A percentile compares a stretch with the other conserved stretches of the same genome.
Conservation (phyloP, 148 eudicot species). For the Bassia scoparia region DNA sequence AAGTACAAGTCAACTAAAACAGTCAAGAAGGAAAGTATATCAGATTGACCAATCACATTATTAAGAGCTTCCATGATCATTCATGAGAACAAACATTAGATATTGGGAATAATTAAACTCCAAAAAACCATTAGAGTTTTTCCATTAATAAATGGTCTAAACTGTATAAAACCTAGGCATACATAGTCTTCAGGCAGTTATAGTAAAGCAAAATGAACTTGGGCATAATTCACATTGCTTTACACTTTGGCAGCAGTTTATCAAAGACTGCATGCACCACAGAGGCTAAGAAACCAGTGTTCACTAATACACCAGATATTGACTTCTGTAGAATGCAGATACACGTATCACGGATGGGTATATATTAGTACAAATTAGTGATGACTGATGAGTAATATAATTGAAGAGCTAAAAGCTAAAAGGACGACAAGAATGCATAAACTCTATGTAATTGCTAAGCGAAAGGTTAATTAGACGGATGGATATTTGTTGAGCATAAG, state of each 20-base stretch:
- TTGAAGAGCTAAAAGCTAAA: too few relatives aligned
- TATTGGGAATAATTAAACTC: not conserved
- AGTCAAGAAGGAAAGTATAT: not conserved
- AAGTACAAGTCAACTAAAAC: slow-evolving; percentile 2
- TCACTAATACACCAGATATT: too few relatives aligned
- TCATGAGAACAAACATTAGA: not conserved
- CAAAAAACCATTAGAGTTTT: not conserved
- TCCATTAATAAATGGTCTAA: not conserved
- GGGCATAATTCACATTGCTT: not conserved
- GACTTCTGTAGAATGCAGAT: too few relatives aligned
- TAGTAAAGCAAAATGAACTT: not conserved
- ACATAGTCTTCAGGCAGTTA: not conserved
- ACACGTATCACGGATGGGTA: too few relatives aligned
- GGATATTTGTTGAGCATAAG: too few relatives aligned
- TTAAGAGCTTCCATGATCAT: not conserved
- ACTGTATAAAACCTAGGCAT: not conserved
- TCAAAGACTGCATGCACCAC: not conserved
- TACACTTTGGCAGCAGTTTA: not conserved
- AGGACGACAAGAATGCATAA: too few relatives aligned
- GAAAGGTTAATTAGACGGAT: too few relatives aligned
- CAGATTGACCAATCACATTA: not conserved
- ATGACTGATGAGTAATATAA: too few relatives aligned
- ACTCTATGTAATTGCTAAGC: too few relatives aligned
- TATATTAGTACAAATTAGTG: too few relatives aligned
- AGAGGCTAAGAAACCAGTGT: too few relatives aligned